phyloP scores from a whole-genome alignment of 768 basidiomycete genomes.

The Trametes coccinea region DNA sequence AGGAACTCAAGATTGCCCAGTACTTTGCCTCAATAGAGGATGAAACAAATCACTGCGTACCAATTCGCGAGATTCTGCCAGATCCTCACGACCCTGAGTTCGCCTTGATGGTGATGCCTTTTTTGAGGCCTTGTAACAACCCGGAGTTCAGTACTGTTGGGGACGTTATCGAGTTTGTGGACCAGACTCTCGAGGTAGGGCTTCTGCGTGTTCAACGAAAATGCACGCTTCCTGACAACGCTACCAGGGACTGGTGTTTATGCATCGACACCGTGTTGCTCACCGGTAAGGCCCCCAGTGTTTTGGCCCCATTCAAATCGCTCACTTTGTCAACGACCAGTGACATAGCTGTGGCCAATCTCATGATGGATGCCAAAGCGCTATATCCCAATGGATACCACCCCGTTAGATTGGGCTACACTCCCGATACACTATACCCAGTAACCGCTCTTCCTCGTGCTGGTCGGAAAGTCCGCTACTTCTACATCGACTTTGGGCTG shows the following conservation, averaged over 20 bases:
- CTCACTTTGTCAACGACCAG: not conserved
- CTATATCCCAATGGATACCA: not conserved
- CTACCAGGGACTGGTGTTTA: not conserved
- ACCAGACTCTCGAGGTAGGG: not conserved
- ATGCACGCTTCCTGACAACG: too few relatives aligned
- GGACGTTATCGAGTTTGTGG: not conserved
- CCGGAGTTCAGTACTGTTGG: not conserved
- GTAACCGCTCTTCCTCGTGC: not conserved
- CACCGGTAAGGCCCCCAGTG: not conserved
- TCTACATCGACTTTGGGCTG: not conserved
- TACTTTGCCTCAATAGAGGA: constrained; percentile 15
- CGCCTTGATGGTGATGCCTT: constrained; percentile 25
- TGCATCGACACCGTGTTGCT: not conserved
- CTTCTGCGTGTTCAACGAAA: too few relatives aligned
- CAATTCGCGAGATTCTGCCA: constrained; percentile 21
- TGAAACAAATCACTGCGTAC: constrained; percentile 29
- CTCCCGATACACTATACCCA: not conserved
- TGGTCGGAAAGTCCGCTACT: not conserved
- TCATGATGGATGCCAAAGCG: not conserved
- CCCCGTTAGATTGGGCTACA: not conserved
- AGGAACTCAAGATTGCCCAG: constrained; percentile 16
- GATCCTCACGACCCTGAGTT: constrained; percentile 17
- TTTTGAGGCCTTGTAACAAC: not conserved
- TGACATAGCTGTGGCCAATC: not conserved
- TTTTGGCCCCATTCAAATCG: not conserved